Percentiles rank a stretch among this genome's conserved stretches.
phyloP scores from a whole-genome alignment of 1,139 yeast species.

The Yarrowia galli region DNA sequence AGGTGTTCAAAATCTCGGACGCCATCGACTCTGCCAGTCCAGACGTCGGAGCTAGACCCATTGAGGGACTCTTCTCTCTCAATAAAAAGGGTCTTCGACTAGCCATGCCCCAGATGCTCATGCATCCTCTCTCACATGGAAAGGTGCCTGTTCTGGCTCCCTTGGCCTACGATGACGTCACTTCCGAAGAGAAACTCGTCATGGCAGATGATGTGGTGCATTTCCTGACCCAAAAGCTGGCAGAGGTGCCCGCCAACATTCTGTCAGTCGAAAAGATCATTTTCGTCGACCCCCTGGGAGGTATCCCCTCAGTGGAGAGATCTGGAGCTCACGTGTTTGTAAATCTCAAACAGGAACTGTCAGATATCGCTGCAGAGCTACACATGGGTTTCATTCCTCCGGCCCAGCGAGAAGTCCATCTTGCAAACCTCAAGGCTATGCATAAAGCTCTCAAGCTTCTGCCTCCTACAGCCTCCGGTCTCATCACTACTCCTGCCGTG shows the following conservation, averaged over 20 bases:
- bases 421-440: constrained; percentile 63
- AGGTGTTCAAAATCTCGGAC: constrained; percentile 44
- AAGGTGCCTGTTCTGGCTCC: constrained; percentile 70
- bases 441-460: constrained; percentile 55
- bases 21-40: constrained; percentile 43
- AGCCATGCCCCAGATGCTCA: constrained; percentile 51
- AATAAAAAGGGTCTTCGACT: constrained; percentile 42
- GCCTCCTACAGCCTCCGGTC: constrained; percentile 60
- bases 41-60: constrained; percentile 47
- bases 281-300: constrained; percentile 81
- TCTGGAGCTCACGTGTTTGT: constrained; percentile 86
- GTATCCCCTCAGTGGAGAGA: constrained; percentile 87
- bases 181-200: constrained; percentile 53
- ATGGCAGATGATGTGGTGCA: constrained; percentile 52
- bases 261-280: constrained; percentile 79
- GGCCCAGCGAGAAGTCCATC: constrained; percentile 58
- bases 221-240: constrained; percentile 50
- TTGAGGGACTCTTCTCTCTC: constrained; percentile 52
- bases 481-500: constrained; percentile 59
- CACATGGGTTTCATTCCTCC: constrained; percentile 61
- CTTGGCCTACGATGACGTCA: constrained; percentile 56
- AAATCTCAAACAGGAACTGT: constrained; percentile 82
- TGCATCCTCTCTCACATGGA: constrained; percentile 54
- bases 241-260: constrained; percentile 47
- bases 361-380: constrained; percentile 69